Evolutionary conservation across 2,329 filamentous ascomycete species (phyloP).

Genomic region (Ophiocordyceps camponoti-saundersi): DNA sequence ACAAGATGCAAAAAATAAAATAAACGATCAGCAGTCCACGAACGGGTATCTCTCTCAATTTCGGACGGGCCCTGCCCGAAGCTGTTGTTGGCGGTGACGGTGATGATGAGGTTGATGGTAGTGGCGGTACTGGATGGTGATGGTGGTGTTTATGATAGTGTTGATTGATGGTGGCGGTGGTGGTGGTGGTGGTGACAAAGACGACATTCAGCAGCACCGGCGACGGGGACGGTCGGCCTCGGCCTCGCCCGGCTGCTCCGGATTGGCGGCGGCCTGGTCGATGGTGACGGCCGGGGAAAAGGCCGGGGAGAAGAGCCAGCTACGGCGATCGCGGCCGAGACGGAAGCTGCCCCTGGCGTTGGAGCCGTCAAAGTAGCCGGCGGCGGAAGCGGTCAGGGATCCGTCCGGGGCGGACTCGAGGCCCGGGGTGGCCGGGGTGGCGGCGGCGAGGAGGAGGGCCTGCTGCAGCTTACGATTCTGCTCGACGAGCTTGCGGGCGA

Average conservation of each 20-base stretch:
- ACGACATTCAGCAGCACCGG: constrained; percentile 11
- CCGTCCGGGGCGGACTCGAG: constrained; percentile 26
- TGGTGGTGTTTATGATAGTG: too few species aligned
- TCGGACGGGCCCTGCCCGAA: too few species aligned
- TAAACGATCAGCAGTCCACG: too few species aligned
- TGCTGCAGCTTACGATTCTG: constrained; percentile 47
- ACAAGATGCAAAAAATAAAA: too few species aligned
- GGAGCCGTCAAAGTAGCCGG: constrained; percentile 31
- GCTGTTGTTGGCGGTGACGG: too few species aligned
- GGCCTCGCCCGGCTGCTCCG: constrained; percentile 6
- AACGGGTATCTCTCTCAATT: too few species aligned
- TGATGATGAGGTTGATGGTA: too few species aligned
- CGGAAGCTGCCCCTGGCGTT: constrained; percentile 34
- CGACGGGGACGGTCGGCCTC: constrained; percentile 8
- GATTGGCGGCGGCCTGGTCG: constrained; percentile 20
- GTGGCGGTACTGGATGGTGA: neutral
- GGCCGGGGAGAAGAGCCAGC: constrained; percentile 39
- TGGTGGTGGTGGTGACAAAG: neutral
- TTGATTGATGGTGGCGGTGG: neutral
- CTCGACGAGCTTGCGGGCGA: constrained; percentile 44
- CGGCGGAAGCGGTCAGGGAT: neutral
- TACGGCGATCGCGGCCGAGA: constrained; percentile 38
- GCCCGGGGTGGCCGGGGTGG: constrained; percentile 30
- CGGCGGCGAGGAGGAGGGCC: constrained; percentile 36
- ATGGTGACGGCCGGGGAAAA: constrained; percentile 35